These are phyloP conservation scores for Suillus brevipes DNA, from an alignment of 768 basidiomycete species.

Conservation along the genomic window DNA sequence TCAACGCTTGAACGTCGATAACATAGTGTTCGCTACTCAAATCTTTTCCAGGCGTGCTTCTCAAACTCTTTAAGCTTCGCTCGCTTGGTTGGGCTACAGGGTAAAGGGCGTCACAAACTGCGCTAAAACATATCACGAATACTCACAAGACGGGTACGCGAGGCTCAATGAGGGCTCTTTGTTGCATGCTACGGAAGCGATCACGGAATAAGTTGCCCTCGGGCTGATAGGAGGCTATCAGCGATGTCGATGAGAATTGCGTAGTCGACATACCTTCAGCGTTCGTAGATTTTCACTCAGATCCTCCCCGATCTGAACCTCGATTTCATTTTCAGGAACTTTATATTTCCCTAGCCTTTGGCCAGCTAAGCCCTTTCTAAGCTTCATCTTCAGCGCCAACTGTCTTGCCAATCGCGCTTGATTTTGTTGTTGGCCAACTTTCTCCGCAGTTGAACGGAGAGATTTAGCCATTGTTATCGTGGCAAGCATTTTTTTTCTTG, in stretches of 20 bases:
- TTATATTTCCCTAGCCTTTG: constrained; percentile 78
- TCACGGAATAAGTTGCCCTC: constrained; percentile 94
- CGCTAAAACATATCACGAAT: constrained; percentile 25
- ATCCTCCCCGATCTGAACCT: constrained; percentile 91
- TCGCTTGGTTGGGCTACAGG: constrained; percentile 27
- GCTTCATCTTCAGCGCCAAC: constrained; percentile 45
- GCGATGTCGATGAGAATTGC: background rate
- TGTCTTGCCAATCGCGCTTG: constrained; percentile 40
- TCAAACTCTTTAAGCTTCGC: constrained; percentile 65
- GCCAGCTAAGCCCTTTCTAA: constrained; percentile 69
- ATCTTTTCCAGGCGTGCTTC: constrained; percentile 78
- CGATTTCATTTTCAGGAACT: constrained; percentile 66
- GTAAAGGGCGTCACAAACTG: background rate
- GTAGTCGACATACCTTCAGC: constrained; percentile 62
- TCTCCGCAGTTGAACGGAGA: constrained; percentile 46
- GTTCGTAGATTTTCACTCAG: constrained; percentile 79
- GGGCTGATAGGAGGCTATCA: constrained; percentile 49
- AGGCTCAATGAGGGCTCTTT: constrained; percentile 85
- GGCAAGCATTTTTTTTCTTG: constrained; percentile 60
- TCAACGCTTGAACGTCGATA: background rate
- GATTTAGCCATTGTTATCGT: constrained; percentile 57
- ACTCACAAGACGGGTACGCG: constrained; percentile 72
- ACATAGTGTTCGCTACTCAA: constrained; percentile 40
- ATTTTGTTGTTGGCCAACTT: constrained; percentile 38
- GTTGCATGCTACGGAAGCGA: constrained; percentile 84